phyloP scores from a whole-genome alignment of 2,329 filamentous ascomycete species.

The Stemphylium vesicarium region DNA sequence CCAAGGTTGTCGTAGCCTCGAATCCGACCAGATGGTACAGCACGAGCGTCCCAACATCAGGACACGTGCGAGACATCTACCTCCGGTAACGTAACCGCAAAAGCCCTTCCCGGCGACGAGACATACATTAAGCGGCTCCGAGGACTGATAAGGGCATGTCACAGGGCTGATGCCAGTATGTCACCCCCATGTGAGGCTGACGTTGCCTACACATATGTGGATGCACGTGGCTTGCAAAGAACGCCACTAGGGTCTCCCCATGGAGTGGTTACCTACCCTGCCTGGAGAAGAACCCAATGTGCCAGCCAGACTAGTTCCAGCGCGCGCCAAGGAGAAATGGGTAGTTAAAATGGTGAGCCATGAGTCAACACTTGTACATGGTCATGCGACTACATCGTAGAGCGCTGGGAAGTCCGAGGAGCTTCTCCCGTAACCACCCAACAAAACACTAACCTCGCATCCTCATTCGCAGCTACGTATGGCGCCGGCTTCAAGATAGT shows the following conservation, averaged over 20 bases:
- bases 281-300: background rate
- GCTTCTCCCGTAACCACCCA: background rate
- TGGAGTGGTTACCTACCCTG: background rate
- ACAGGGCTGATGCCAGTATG: no score
- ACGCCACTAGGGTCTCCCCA: constrained; percentile 4
- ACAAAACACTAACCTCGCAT: background rate
- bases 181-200: background rate
- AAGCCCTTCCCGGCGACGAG: no score
- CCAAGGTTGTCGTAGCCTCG: no score
- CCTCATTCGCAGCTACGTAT: background rate
- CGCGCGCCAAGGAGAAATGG: background rate
- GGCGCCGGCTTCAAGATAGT: background rate
- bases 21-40: no score
- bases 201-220: background rate
- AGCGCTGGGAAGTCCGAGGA: background rate
- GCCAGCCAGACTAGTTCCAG: background rate
- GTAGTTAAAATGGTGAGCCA: background rate
- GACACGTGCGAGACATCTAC: no score
- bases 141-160: no score
- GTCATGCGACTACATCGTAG: background rate
- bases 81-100: no score
- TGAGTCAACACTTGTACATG: constrained; percentile 1
- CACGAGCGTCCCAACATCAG: no score
- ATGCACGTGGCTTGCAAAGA: constrained; percentile 1
- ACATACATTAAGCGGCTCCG: no score